Evolutionary conservation across 2,329 filamentous ascomycete species (phyloP), one percentile per base, ranked within the genome.

Genomic region (Madurella mycetomatis): DNA sequence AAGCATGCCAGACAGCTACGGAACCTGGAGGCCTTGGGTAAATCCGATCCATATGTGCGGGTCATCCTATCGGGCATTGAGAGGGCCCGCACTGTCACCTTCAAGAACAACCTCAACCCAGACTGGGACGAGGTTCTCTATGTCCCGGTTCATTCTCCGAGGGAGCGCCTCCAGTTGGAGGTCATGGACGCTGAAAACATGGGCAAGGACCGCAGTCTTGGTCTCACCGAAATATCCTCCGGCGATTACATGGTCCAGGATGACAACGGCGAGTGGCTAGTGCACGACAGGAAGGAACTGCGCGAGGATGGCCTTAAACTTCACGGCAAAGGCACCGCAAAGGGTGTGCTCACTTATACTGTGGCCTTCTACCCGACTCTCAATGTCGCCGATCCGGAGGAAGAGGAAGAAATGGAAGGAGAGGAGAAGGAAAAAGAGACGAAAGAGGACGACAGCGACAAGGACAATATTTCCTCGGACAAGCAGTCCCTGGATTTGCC

Each of bases 61-160:
- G 87, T 97, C 1, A 72, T 96, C 50, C 80, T 96, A 8, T 96
- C 92, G 46, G 92, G 94, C 44, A 85, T 97, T 53, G 87, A 94
- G 67, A 95, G 92, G 70, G 91, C 83, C 9, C 85, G 92, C 54
- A 97, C 94, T 2, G 94, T 99, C 48, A 97, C 92, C 0, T 96
- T 94, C 77, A 86, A 90, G 68, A 99, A 96, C 73, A 95, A 96
- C 58, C 83, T 99, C 54, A 90, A 95, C 68, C 94, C 94, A 1
- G 88, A 94, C 50, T 99, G 89, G 86, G 91, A 99, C 65, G 94
- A 99, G 72, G 85, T 99, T 19, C 81, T 96, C 18, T 99, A 99
- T 67, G 81, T 99, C 1, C 92, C 95, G 1, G 82, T 99, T 54
- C 92, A 96, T 69, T 91, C 86, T 7, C 65, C 81, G 13, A 86